Evolutionary conservation across 495 filamentous ascomycete species (phyloP), one percentile per base, ranked within the genome.

Genomic region (Apiosordaria backusii): DNA sequence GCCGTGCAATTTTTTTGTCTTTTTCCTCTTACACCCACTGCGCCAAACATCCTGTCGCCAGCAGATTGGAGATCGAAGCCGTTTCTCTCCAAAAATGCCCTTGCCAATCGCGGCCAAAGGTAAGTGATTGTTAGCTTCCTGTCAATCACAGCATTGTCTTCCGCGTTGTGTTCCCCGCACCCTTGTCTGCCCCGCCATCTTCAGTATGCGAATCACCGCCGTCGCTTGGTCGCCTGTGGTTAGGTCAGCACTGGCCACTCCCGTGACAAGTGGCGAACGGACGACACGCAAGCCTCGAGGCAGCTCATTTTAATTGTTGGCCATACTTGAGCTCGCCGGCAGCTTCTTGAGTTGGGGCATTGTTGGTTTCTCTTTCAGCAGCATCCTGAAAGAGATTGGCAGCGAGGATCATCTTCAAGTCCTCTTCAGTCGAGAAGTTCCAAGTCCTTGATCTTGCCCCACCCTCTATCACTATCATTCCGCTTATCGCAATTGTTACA

Each of bases 71-170:
- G 23, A 25, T 52, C 26, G 50, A 50, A 50, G 50, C 16, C 7
- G 26, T 29, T 50, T 52, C n/a, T 63, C 26, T 21, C 29, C 53
- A 24, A 76, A 70, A 40, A 82, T 82, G 80, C 78, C 80, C 67
- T 60, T 80, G 63, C 79, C 80, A 61, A 67, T 82, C 66, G 72
- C 76, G 62, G 80, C 79, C 67, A 81, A 82, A 77, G 78, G 80
- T 82, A 61, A 78, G 80, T 74, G 55, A 67, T 68, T 67, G 63
- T 57, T 61, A 23, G 52, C 21, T n/a, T 57, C 53, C 23, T 23
- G 19, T 9, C 53, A 29, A 23, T 23, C 57, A 18, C 57, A 59
- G 57, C 18, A 26, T n/a, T 35, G 24, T 61, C 18, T 61, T 61
- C 16, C n/a, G 24, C 59, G 21, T 60, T 50, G 62, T 60, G 70